Evolutionary conservation across 768 basidiomycete genomes (phyloP), one percentile per base, ranked within the genome.

Genomic region (Rhodotorula babjevae): DNA sequence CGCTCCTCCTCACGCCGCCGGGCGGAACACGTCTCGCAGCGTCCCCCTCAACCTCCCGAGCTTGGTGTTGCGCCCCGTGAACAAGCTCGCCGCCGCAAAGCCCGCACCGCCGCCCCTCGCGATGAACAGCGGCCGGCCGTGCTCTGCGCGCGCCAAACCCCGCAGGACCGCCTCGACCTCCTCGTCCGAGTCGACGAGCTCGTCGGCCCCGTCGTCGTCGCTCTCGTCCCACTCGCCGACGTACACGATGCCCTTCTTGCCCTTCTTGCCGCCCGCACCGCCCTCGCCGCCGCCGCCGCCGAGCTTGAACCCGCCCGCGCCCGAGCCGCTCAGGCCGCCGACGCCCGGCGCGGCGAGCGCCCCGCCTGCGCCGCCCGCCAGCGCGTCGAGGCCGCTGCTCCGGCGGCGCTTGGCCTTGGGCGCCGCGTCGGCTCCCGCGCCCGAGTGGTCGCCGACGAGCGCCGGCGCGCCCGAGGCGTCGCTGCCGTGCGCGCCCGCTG

Each of bases 101-200:
- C 90, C 89, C 72, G 83, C 86, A 5, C 91, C 88, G 0, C 88
- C 85, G 3, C 90, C 91, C 27, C 92, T 82, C 19, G 89, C 89
- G 10, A 85, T 82, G 10, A 85, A 87, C 15, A 69, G 53, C 33
- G 67, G 65, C 2, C 62, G 25, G 15, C 61, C 64, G 23, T 21
- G 55, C n/a, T 42, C 61, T 33, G 50, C 47, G 33, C 67, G 33
- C 25, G 46, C 29, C 14, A 71, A 15, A 5, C 87, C 87, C 67
- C 83, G 84, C 42, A 89, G 85, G 36, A 93, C 83, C 23, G 87
- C 85, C 63, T 93, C 92, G 61, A 93, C 83, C 81, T 93, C 92
- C 18, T 87, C 88, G 77, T 93, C 91, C 9, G 91, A 92, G 79
- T 93, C 91, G 73, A 93, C 73, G 68, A 68, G 53, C 60, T 63